Conservation (phyloP, 768 basidiomycete species). For the Serendipita sp. region DNA sequence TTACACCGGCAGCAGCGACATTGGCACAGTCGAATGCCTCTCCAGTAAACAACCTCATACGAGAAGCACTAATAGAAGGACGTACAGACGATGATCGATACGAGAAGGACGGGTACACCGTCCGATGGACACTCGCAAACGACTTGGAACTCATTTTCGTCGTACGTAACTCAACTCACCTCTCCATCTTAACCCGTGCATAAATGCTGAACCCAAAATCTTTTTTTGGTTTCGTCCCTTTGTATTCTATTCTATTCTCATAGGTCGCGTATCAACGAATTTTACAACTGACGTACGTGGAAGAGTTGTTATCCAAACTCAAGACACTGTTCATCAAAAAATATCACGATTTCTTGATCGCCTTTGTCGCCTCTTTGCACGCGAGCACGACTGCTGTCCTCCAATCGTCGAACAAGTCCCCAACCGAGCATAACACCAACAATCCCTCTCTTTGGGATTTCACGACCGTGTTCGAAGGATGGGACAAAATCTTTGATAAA, state of each 20-base stretch:
- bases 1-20: conserved; percentile 69
- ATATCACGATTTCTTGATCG: conserved; percentile 67
- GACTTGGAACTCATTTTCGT: conserved; percentile 95
- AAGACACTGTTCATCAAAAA: conserved; percentile 76
- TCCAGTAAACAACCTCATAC: conserved; percentile 76
- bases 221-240: conserved; percentile 4
- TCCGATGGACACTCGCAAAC: conserved; percentile 90
- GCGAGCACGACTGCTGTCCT: conserved; percentile 23
- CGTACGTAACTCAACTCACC: conserved; percentile 17
- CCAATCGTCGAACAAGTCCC: conserved; percentile 22
- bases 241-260: no score
- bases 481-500: conserved; percentile 70
- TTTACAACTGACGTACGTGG: conserved; percentile 84
- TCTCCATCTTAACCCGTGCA: not conserved
- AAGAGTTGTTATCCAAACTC: conserved; percentile 65
- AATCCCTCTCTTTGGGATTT: conserved; percentile 45
- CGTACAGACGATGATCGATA: conserved; percentile 66
- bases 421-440: conserved; percentile 11
- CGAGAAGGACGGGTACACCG: conserved; percentile 86
- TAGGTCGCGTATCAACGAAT: conserved; percentile 96
- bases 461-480: conserved; percentile 50
- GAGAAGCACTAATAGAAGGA: conserved; percentile 85
- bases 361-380: conserved; percentile 73
- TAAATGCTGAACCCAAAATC: not conserved
- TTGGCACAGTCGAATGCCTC: conserved; percentile 56